phyloP scores from a whole-genome alignment of 257 asterid species.

The Leonotis leonurus region DNA sequence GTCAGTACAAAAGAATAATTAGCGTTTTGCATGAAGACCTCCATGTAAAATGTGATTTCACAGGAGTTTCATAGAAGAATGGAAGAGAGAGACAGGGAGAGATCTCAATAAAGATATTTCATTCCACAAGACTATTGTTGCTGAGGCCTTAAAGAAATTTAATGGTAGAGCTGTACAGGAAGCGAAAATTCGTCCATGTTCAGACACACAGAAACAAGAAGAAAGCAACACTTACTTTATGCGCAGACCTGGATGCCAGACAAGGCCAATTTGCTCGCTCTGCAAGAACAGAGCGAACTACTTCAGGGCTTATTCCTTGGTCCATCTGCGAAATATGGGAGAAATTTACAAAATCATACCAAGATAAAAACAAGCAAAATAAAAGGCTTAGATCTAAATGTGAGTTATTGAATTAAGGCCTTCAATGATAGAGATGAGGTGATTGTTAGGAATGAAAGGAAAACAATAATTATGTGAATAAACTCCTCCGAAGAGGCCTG shows the following conservation, averaged over 20 bases:
- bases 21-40: background rate
- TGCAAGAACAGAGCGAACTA: conserved; percentile 81
- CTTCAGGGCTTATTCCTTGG: conserved; percentile 74
- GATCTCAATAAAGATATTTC: background rate
- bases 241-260: conserved; percentile 72
- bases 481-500: too few species aligned
- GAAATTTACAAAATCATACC: conserved; percentile 17
- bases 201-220: background rate
- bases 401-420: background rate
- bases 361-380: background rate
- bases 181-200: background rate
- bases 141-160: background rate
- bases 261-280: conserved; percentile 79
- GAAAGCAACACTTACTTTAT: conserved; percentile 38
- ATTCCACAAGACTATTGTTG: background rate
- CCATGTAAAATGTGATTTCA: background rate
- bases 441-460: too few species aligned
- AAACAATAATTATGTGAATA: too few species aligned
- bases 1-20: background rate
- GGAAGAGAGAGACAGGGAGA: background rate
- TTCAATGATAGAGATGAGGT: too few species aligned
- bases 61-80: background rate
- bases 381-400: background rate
- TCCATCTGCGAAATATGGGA: conserved; percentile 55
- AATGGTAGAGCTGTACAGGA: background rate